Percentiles rank a stretch among this genome's conserved stretches.
Evolutionary conservation across 2,329 filamentous ascomycete genomes (phyloP).

Genomic region (Botryotinia narcissicola): DNA sequence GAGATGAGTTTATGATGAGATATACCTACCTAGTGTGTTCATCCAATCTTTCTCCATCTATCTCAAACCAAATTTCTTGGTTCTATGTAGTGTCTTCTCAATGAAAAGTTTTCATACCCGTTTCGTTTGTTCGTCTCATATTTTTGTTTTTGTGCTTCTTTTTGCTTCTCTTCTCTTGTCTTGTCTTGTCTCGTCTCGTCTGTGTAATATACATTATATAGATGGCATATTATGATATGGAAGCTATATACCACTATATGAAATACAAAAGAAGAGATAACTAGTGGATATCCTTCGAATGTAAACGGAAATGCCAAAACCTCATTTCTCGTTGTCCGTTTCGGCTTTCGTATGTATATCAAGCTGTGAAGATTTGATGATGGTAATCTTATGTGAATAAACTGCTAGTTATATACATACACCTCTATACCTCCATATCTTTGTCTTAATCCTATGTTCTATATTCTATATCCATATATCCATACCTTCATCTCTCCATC

Average conservation of each 20-base stretch:
- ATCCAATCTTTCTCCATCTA: background rate
- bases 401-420: background rate
- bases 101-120: background rate
- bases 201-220: background rate
- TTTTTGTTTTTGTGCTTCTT: background rate
- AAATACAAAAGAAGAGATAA: background rate
- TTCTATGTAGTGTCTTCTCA: background rate
- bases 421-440: background rate
- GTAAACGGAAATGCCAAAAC: background rate
- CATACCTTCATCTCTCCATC: background rate
- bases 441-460: no score
- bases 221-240: background rate
- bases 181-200: background rate
- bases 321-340: background rate
- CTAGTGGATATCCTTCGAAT: background rate
- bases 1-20: background rate
- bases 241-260: background rate
- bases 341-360: no score
- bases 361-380: no score
- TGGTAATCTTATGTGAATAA: background rate
- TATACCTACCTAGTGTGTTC: background rate
- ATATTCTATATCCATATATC: no score
- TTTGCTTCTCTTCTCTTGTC: background rate
- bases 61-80: background rate
- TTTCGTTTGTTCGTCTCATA: background rate